Conservation (phyloP, 169 alveolate genomes). For the Plasmodium cynomolgi region DNA sequence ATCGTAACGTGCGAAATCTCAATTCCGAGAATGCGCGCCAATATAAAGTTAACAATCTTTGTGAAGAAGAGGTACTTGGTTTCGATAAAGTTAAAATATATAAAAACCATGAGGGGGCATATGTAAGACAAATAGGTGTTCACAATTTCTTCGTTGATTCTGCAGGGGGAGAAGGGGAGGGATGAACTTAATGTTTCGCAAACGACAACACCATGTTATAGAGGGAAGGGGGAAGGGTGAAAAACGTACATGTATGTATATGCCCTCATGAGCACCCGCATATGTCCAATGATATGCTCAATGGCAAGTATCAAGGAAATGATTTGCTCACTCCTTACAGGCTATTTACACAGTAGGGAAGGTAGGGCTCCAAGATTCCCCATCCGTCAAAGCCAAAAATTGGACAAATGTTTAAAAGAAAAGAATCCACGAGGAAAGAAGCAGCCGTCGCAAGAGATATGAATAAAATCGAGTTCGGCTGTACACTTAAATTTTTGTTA, state of each 20-base stretch:
- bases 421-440: slow-evolving; percentile 64
- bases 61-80: slow-evolving; percentile 63
- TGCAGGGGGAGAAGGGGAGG: neutral
- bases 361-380: slow-evolving; percentile 68
- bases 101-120: slow-evolving; percentile 58
- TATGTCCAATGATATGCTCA: neutral
- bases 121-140: slow-evolving; percentile 63
- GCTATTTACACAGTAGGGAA: slow-evolving; percentile 47
- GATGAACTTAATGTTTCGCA: neutral
- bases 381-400: slow-evolving; percentile 72
- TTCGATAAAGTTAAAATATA: slow-evolving; percentile 68
- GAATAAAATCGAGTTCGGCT: slow-evolving; percentile 41
- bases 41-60: slow-evolving; percentile 41
- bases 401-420: slow-evolving; percentile 65
- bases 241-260: neutral
- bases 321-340: slow-evolving; percentile 29
- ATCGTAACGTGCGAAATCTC: slow-evolving; percentile 38
- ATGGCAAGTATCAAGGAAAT: neutral
- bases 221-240: neutral
- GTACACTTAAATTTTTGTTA: slow-evolving; percentile 30
- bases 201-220: neutral
- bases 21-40: slow-evolving; percentile 36
- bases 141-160: slow-evolving; percentile 74
- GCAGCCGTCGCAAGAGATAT: slow-evolving; percentile 67
- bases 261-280: neutral